Percentiles rank a stretch among this genome's conserved stretches.
These are phyloP conservation scores for Metarhizium humberi DNA, from an alignment of 2,329 filamentous ascomycete genomes.

Conservation along the genomic window DNA sequence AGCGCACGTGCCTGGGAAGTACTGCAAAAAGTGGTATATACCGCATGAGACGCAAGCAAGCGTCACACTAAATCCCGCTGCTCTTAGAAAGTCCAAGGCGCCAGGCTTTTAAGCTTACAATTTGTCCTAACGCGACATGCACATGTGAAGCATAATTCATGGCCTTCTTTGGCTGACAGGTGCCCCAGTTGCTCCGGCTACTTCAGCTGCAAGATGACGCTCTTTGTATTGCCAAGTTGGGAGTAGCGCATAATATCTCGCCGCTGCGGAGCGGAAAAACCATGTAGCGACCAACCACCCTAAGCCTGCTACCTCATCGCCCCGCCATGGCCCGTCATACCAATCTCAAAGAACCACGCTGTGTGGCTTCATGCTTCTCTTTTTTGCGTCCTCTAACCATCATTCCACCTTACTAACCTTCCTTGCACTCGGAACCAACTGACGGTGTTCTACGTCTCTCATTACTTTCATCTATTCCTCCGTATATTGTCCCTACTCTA, in stretches of 20 bases:
- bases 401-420: not conserved
- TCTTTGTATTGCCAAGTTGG: not conserved
- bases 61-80: no score
- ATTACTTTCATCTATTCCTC: not conserved
- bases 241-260: no score
- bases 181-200: no score
- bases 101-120: no score
- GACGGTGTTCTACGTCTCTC: not conserved
- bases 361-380: not conserved
- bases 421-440: not conserved
- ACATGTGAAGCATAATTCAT: no score
- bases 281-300: not conserved
- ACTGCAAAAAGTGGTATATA: no score
- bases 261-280: conserved; percentile 21
- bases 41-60: no score
- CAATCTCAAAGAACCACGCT: not conserved
- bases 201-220: not conserved
- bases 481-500: not conserved
- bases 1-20: no score
- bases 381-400: not conserved
- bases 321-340: conserved; percentile 19
- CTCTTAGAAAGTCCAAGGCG: no score
- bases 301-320: conserved; percentile 13
- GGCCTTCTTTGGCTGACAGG: no score
- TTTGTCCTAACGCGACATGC: no score